Conservation (phyloP, 148 eudicot genomes). For the Salicornia ramosissima region DNA sequence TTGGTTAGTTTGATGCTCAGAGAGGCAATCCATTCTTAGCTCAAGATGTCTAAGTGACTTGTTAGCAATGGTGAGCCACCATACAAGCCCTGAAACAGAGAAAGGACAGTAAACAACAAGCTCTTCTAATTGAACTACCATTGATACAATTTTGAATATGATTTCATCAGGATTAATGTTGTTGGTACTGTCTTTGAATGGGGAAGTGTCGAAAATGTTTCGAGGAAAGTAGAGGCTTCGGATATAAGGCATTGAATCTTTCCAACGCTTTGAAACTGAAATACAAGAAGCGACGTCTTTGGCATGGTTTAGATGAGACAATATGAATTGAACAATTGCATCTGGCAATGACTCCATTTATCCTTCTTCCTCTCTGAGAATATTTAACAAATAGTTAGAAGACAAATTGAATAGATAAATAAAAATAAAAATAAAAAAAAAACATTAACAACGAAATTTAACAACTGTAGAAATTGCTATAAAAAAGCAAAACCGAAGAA, state of each 20-base stretch:
- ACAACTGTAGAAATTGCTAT: not conserved
- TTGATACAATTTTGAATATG: constrained; percentile 49
- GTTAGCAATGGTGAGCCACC: constrained; percentile 54
- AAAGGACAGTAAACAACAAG: constrained; percentile 96
- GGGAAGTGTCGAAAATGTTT: constrained; percentile 53
- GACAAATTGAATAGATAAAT: not conserved
- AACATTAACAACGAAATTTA: not conserved
- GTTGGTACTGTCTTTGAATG: constrained; percentile 4
- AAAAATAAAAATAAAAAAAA: not conserved
- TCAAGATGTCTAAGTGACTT: constrained; percentile 61
- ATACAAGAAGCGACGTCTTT: constrained; percentile 75
- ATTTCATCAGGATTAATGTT: constrained; percentile 43
- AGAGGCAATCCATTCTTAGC: constrained; percentile 70
- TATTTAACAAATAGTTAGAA: constrained; percentile 30
- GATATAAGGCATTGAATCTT: constrained; percentile 63
- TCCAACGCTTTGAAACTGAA: constrained; percentile 78
- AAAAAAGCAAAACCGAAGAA: constrained; percentile 5
- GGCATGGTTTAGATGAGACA: constrained; percentile 67
- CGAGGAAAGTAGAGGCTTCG: constrained; percentile 74
- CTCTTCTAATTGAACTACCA: constrained; percentile 48
- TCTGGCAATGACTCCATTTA: constrained; percentile 80
- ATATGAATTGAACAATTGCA: constrained; percentile 66
- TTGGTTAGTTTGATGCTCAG: constrained; percentile 25
- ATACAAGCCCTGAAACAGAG: constrained; percentile 49
- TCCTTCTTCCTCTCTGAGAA: constrained; percentile 27